These are phyloP conservation scores for Fusarium sororula DNA, from an alignment of 2,329 filamentous ascomycete species.

Conservation along the genomic window DNA sequence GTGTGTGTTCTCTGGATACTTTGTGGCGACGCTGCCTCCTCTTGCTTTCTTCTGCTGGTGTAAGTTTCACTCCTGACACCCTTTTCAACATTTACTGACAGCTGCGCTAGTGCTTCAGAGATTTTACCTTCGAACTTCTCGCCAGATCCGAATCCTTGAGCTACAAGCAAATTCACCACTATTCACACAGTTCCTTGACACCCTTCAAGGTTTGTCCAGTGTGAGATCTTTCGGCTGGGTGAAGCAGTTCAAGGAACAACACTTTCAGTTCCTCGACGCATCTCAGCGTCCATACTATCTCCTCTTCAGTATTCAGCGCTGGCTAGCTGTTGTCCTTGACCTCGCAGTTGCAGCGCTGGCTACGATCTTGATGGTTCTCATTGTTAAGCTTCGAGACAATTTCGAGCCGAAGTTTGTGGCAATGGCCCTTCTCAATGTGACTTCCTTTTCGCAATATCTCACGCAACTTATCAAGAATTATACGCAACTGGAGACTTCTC, in stretches of 20 bases:
- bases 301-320: slow-evolving; percentile 58
- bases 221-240: slow-evolving; percentile 51
- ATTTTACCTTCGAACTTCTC: slow-evolving; percentile 44
- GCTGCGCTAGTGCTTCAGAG: neutral
- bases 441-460: slow-evolving; percentile 43
- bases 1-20: slow-evolving; percentile 26
- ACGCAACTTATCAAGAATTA: slow-evolving; percentile 48
- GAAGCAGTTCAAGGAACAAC: slow-evolving; percentile 28
- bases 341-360: slow-evolving; percentile 56
- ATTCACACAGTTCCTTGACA: slow-evolving; percentile 43
- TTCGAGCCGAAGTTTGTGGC: slow-evolving; percentile 32
- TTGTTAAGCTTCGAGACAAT: slow-evolving; percentile 46
- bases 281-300: slow-evolving; percentile 51
- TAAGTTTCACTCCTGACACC: neutral
- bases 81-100: neutral
- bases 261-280: slow-evolving; percentile 44
- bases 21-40: slow-evolving; percentile 4
- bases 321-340: slow-evolving; percentile 59
- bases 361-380: slow-evolving; percentile 55
- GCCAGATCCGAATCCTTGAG: slow-evolving; percentile 45
- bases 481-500: slow-evolving; percentile 39
- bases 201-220: slow-evolving; percentile 34
- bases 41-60: slow-evolving; percentile 11
- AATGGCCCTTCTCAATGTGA: slow-evolving; percentile 42
- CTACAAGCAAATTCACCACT: slow-evolving; percentile 45